Evolutionary conservation across 495 filamentous ascomycete species (phyloP).

Genomic region (Bathelium albidoporum): DNA sequence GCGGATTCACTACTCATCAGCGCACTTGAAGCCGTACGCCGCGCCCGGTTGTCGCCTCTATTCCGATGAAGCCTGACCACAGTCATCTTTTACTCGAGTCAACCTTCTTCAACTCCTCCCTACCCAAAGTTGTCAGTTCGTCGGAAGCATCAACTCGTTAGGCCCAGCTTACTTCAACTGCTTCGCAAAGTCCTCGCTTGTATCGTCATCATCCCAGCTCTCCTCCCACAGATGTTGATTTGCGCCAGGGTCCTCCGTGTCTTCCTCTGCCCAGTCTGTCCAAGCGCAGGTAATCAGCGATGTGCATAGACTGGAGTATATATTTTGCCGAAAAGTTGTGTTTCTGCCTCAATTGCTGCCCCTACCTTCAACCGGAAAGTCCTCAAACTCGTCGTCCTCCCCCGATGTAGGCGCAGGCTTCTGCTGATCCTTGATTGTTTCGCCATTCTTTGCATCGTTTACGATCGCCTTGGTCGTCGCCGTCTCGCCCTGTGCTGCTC

Average conservation of each 20-base stretch:
- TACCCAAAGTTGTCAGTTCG: constrained; percentile 30
- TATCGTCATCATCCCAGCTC: constrained; percentile 99
- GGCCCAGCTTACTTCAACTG: constrained; percentile 70
- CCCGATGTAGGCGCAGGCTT: constrained; percentile 63
- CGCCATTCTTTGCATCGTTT: constrained; percentile 21
- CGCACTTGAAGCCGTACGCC: not conserved
- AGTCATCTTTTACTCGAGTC: constrained; percentile 29
- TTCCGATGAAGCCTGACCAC: not conserved
- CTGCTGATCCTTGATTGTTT: constrained; percentile 39
- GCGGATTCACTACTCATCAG: not conserved
- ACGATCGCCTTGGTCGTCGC: constrained; percentile 21
- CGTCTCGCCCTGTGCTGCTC: constrained; percentile 25
- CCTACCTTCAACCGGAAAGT: constrained; percentile 92
- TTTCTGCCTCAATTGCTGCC: not conserved
- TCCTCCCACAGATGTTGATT: constrained; percentile 84
- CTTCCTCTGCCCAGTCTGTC: constrained; percentile 78
- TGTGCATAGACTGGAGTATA: not conserved
- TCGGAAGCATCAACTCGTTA: not conserved
- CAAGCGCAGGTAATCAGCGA: constrained; percentile 10
- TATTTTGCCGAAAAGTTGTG: not conserved
- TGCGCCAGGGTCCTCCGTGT: constrained; percentile 62
- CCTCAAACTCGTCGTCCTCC: constrained; percentile 98
- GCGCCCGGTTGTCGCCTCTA: not conserved
- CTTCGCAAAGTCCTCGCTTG: constrained; percentile 87
- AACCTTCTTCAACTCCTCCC: constrained; percentile 94